Percentiles rank a stretch among this genome's conserved stretches.
These are phyloP conservation scores for Stephania yunnanensis DNA, from an alignment of 164 flowering plant genomes.

Conservation along the genomic window DNA sequence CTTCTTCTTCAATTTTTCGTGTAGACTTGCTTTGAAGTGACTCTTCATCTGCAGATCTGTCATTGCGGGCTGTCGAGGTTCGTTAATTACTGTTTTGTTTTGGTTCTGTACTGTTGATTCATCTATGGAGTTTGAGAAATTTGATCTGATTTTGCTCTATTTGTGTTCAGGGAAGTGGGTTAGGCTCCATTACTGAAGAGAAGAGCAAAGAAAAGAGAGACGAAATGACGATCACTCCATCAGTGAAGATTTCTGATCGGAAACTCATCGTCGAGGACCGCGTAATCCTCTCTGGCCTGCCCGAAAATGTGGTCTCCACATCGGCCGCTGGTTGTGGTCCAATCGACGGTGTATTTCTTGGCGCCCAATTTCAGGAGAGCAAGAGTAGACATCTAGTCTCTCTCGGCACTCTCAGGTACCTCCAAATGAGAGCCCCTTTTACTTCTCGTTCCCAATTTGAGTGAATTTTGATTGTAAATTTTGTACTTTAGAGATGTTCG, in stretches of 20 bases:
- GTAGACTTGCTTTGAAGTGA: background rate
- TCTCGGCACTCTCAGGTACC: constrained; percentile 52
- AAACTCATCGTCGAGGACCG: constrained; percentile 57
- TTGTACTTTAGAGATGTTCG: constrained; percentile 37
- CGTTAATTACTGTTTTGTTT: background rate
- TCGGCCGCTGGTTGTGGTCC: constrained; percentile 56
- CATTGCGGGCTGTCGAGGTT: constrained; percentile 28
- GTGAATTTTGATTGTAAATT: background rate
- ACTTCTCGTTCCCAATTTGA: background rate
- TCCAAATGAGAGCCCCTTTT: no score
- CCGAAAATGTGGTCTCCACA: constrained; percentile 60
- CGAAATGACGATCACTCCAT: constrained; percentile 64
- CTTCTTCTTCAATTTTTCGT: background rate
- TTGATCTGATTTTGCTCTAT: background rate
- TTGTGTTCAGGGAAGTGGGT: constrained; percentile 23
- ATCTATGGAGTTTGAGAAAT: background rate
- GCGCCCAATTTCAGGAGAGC: constrained; percentile 53
- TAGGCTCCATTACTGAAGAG: background rate
- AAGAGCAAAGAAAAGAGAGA: constrained; percentile 21
- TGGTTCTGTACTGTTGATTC: background rate
- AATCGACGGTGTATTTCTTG: constrained; percentile 71
- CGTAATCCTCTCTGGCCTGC: constrained; percentile 56
- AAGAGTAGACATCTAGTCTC: constrained; percentile 65
- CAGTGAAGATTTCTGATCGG: constrained; percentile 53
- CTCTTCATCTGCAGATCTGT: constrained; percentile 4